These are phyloP conservation scores for Spinacia oleracea DNA, from an alignment of 179 eudicot genomes.

Conservation along the genomic window DNA sequence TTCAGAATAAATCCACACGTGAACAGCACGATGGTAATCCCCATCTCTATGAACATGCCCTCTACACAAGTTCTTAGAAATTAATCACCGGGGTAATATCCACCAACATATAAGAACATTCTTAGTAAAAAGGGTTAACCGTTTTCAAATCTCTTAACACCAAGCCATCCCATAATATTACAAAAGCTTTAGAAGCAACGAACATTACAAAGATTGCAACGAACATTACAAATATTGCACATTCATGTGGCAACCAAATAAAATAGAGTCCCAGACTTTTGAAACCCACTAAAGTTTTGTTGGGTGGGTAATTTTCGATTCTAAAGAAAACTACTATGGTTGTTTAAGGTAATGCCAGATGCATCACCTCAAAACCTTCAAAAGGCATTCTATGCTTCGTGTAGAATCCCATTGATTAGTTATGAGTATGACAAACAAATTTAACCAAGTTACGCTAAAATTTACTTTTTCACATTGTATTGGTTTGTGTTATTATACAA, in stretches of 20 bases:
- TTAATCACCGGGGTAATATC: neutral
- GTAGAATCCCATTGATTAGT: too few relatives aligned
- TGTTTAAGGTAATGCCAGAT: neutral
- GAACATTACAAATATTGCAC: too few relatives aligned
- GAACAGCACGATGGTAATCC: conserved; percentile 92
- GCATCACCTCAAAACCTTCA: neutral
- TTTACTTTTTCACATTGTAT: too few relatives aligned
- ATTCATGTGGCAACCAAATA: too few relatives aligned
- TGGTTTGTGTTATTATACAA: too few relatives aligned
- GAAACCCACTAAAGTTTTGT: too few relatives aligned
- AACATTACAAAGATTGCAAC: neutral
- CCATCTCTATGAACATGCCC: conserved; percentile 83
- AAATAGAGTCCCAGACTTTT: too few relatives aligned
- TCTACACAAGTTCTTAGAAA: conserved; percentile 36
- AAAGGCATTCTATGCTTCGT: neutral
- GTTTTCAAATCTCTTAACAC: neutral
- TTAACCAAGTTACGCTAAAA: neutral
- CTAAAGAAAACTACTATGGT: too few relatives aligned
- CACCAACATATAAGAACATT: neutral
- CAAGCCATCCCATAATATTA: neutral
- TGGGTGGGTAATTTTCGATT: too few relatives aligned
- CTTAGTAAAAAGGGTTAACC: neutral
- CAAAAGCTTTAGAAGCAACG: neutral
- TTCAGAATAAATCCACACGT: conserved; percentile 92
- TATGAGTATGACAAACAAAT: neutral